Percentiles rank a stretch among this genome's conserved stretches.
These are phyloP conservation scores for Kuraishia floccosa DNA, from an alignment of 805 yeast species.

Conservation along the genomic window DNA sequence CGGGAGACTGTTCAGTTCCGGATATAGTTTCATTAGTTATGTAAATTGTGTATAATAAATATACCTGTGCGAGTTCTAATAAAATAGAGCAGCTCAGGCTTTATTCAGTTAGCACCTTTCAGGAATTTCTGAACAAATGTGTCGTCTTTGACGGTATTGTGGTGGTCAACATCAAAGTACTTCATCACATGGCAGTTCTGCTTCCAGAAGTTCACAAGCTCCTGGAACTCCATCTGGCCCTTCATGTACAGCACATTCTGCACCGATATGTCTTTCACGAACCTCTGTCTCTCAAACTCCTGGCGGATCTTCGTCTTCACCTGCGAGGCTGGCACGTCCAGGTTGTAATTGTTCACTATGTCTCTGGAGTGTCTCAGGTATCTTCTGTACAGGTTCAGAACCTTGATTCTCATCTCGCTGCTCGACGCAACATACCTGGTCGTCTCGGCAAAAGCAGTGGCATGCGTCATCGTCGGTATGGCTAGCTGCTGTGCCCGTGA, in stretches of 20 bases:
- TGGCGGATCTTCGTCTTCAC: slow-evolving; percentile 80
- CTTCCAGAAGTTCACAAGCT: slow-evolving; percentile 81
- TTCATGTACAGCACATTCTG: slow-evolving; percentile 63
- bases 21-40: too few relatives aligned
- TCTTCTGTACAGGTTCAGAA: slow-evolving; percentile 62
- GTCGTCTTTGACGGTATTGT: slow-evolving; percentile 43
- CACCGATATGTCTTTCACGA: slow-evolving; percentile 52
- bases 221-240: slow-evolving; percentile 89
- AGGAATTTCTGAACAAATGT: slow-evolving; percentile 65
- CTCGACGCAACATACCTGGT: slow-evolving; percentile 54
- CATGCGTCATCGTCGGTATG: slow-evolving; percentile 32
- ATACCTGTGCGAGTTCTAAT: too few relatives aligned
- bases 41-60: too few relatives aligned
- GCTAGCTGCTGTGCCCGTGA: too few relatives aligned
- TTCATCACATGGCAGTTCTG: slow-evolving; percentile 78
- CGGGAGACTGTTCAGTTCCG: too few relatives aligned
- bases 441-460: slow-evolving; percentile 80
- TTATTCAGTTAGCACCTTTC: slow-evolving; percentile 33
- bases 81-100: too few relatives aligned
- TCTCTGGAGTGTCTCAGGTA: slow-evolving; percentile 47
- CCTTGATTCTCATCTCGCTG: slow-evolving; percentile 51
- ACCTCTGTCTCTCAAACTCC: slow-evolving; percentile 79
- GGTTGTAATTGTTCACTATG: slow-evolving; percentile 50
- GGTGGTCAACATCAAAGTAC: slow-evolving; percentile 58
- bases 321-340: slow-evolving; percentile 68